Conservation (phyloP, 352 stramenopile species). For the Pythium volutum region DNA sequence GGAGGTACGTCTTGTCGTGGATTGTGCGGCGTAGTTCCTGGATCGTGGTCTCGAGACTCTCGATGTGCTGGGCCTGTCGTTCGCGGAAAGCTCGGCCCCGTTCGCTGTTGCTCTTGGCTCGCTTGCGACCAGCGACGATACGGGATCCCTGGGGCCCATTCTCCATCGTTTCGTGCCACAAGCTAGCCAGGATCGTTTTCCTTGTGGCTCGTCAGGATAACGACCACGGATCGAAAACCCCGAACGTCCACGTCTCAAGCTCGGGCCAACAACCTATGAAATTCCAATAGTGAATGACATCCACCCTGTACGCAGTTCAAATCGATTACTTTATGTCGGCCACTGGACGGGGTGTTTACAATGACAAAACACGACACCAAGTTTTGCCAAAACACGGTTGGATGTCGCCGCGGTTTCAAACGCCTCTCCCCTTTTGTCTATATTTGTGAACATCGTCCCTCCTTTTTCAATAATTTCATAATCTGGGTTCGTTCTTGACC, state of each 20-base stretch:
- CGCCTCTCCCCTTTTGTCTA: neutral
- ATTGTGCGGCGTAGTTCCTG: neutral
- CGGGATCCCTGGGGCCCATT: neutral
- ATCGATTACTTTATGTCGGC: neutral
- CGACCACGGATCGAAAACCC: neutral
- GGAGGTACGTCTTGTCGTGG: slow-evolving; percentile 3
- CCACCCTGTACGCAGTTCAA: neutral
- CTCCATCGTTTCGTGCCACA: neutral
- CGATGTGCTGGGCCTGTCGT: slow-evolving; percentile 8
- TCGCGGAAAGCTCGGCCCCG: slow-evolving; percentile 16
- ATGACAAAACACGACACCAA: neutral
- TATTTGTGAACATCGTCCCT: neutral
- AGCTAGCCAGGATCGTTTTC: neutral
- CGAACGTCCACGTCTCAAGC: too few species aligned
- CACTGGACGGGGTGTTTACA: neutral
- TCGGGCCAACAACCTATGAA: neutral
- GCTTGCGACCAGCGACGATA: neutral
- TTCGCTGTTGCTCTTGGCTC: slow-evolving; percentile 16
- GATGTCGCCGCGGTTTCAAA: neutral
- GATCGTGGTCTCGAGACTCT: neutral
- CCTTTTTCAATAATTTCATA: neutral
- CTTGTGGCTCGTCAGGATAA: neutral
- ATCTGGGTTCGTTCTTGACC: slow-evolving; percentile 1
- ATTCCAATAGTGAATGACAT: neutral
- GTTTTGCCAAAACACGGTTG: neutral